Percentiles rank a stretch among this genome's conserved stretches.
Conservation (phyloP, 208 protist genomes). For the Leishmania amazonensis region DNA sequence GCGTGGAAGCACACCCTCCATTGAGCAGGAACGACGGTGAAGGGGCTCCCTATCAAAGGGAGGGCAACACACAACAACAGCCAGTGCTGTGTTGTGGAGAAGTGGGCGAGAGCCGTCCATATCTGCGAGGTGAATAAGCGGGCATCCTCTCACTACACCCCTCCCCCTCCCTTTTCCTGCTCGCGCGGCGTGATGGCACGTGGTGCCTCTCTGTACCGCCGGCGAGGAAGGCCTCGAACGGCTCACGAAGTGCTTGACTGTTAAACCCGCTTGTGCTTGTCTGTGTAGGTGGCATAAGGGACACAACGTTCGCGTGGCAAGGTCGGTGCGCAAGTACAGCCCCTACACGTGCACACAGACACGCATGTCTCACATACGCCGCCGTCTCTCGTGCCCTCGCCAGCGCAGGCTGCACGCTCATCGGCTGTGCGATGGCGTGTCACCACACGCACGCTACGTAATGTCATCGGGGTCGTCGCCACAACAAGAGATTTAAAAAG, state of each 20-base stretch:
- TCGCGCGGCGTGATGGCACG: background rate
- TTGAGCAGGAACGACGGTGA: slow-evolving; percentile 4
- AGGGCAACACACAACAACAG: background rate
- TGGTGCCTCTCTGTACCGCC: background rate
- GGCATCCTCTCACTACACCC: background rate
- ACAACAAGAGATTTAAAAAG: background rate
- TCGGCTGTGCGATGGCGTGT: background rate
- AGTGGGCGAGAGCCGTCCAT: background rate
- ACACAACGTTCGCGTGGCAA: background rate
- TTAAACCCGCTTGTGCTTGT: background rate
- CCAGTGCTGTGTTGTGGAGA: background rate
- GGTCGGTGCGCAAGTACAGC: background rate
- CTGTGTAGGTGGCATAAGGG: background rate
- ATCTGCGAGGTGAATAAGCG: background rate
- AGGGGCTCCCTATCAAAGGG: background rate
- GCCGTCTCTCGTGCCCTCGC: background rate
- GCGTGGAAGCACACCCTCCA: slow-evolving; percentile 68
- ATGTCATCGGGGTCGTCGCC: background rate
- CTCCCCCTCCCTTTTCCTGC: background rate
- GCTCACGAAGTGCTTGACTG: background rate
- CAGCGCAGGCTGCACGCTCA: background rate
- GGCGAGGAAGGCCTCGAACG: background rate
- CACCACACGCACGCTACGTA: background rate
- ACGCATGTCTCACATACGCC: background rate
- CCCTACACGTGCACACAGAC: background rate